These are phyloP conservation scores for Citrus trifoliata DNA, from an alignment of 345 rosid genomes.

Conservation along the genomic window DNA sequence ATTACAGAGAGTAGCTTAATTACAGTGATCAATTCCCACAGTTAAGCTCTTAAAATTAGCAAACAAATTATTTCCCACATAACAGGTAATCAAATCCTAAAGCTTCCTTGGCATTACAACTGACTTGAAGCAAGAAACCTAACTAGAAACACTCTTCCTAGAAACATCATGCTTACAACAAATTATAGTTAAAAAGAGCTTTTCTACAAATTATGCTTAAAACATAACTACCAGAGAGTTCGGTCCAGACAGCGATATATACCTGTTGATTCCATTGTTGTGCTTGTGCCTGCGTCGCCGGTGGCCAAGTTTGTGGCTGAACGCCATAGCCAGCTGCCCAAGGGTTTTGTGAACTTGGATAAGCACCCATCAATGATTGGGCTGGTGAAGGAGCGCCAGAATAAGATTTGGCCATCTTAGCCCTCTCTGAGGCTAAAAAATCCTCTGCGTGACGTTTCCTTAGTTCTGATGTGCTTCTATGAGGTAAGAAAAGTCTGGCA, in stretches of 20 bases:
- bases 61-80: too few relatives aligned
- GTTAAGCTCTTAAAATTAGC: too few relatives aligned
- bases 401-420: conserved; percentile 72
- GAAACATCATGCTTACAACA: not conserved
- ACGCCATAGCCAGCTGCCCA: conserved; percentile 80
- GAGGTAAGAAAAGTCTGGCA: conserved; percentile 67
- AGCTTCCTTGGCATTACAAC: too few relatives aligned
- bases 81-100: too few relatives aligned
- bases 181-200: not conserved
- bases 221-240: not conserved
- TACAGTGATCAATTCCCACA: too few relatives aligned
- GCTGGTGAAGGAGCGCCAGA: conserved; percentile 51
- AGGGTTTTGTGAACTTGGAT: conserved; percentile 70
- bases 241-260: conserved; percentile 3
- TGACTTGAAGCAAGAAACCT: not conserved
- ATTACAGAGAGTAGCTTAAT: too few relatives aligned
- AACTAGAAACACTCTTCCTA: not conserved
- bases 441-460: conserved; percentile 91
- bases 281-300: conserved; percentile 53
- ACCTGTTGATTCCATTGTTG: conserved; percentile 88
- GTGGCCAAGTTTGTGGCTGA: conserved; percentile 93
- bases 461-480: conserved; percentile 57
- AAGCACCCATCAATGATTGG: conserved; percentile 63
- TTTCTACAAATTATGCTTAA: not conserved
- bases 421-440: conserved; percentile 67